Evolutionary conservation across 1,139 yeast genomes (phyloP), one percentile per base, ranked within the genome.

Genomic region (Sugiyamaella japonica): DNA sequence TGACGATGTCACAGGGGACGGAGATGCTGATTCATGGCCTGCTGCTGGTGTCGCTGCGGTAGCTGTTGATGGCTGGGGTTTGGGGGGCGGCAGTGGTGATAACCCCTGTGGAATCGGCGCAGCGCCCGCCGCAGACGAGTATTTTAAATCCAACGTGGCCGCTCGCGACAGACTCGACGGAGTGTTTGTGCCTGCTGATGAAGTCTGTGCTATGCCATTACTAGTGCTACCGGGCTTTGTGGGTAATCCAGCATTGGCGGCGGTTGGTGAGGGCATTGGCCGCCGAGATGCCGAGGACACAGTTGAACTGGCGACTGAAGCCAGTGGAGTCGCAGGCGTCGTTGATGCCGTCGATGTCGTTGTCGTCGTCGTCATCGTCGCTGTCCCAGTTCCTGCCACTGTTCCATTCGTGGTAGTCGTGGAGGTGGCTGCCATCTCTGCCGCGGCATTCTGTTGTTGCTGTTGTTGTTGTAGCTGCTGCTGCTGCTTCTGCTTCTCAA

Each of bases 81-180:
- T 49, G 16, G 69, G 67, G 16, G 71, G 70, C 6, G 70, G 69
- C 31, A 66, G 49, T 6, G 72, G 69, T 12, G 66, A 59, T 23
- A 66, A 52, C 12, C 70, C 70, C 12, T 56, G 62, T 2, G 70
- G 66, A 29, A 62, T 56, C 16, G 53, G 7, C 2, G n/a, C n/a
- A n/a, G 81, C 81, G 12, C 85, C 83, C 2, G 85, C 86, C 0
- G 89, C 87, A 0, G 85, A 79, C 0, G 93, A 80, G 81, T 89
- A 86, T 62, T 85, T 85, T 58, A 86, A 73, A 55, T 81, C 86
- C 1, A 80, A 76, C 1, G 86, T 85, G 50, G 80, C 79, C 9
- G 82, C 73, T n/a, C 89, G 89, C n/a, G 84, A 79, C 0, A 43
- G 84, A 79, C 0, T 89, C 88, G 2, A 89, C 89, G 50, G 89